These are phyloP conservation scores for Podospora pseudoanserina DNA, from an alignment of 495 filamentous ascomycete species.

Conservation along the genomic window DNA sequence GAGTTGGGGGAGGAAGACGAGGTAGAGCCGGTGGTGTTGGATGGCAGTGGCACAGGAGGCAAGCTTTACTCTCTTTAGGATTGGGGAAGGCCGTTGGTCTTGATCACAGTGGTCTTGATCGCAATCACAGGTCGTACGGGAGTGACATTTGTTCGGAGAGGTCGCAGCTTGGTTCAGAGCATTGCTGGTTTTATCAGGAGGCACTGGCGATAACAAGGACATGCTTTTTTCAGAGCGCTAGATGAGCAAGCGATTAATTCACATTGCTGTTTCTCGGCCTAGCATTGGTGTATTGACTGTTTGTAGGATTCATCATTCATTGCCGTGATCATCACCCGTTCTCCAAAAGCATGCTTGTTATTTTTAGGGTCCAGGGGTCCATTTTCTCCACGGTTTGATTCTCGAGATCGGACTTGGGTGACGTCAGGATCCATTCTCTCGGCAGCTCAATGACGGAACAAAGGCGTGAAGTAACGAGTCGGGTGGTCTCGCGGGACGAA, in stretches of 20 bases:
- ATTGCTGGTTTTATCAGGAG: background rate
- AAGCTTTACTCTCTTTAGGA: background rate
- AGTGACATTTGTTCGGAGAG: background rate
- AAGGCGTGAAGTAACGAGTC: background rate
- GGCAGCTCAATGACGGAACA: slow-evolving; percentile 1
- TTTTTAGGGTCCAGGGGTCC: background rate
- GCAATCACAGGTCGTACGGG: no score
- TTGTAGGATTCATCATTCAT: background rate
- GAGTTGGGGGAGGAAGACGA: background rate
- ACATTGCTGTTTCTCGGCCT: background rate
- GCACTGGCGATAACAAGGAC: background rate
- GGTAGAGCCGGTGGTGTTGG: background rate
- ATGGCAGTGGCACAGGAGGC: background rate
- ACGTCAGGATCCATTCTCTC: background rate
- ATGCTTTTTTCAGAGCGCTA: background rate
- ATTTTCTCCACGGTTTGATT: background rate
- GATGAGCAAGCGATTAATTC: background rate
- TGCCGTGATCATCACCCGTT: background rate
- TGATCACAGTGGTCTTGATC: background rate
- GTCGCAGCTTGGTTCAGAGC: background rate
- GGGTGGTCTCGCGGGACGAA: background rate
- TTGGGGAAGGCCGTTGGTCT: background rate
- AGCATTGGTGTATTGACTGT: background rate
- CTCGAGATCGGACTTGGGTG: background rate
- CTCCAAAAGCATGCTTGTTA: background rate